Conservation (phyloP, 2,329 filamentous ascomycete species). For the Fusarium miscanthi region DNA sequence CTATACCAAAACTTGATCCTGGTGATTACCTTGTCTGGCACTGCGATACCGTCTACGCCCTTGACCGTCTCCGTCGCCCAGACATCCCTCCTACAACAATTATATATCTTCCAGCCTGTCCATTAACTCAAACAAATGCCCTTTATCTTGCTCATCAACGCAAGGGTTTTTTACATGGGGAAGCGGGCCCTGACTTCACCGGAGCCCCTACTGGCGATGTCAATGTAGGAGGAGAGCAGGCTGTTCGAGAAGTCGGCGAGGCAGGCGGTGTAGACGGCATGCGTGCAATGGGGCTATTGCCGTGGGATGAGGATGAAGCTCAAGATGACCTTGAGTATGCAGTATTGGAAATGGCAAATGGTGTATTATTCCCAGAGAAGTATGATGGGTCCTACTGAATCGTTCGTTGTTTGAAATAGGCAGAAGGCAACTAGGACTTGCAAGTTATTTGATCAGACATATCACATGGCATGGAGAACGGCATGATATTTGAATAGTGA, state of each 20-base stretch:
- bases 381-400: conserved; percentile 44
- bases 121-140: conserved; percentile 56
- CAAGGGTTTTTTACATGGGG: conserved; percentile 55
- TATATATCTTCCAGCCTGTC: conserved; percentile 56
- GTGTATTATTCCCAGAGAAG: conserved; percentile 55
- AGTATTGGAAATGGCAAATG: conserved; percentile 53
- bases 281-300: conserved; percentile 55
- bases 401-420: background rate
- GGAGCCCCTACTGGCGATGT: conserved; percentile 50
- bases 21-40: conserved; percentile 84
- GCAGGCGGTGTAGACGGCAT: conserved; percentile 55
- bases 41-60: conserved; percentile 76
- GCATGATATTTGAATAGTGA: background rate
- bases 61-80: conserved; percentile 61
- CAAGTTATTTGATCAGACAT: background rate
- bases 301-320: conserved; percentile 55
- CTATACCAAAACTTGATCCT: conserved; percentile 74
- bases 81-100: conserved; percentile 44
- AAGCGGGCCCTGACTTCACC: conserved; percentile 55
- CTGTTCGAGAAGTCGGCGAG: conserved; percentile 53
- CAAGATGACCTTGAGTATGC: conserved; percentile 48
- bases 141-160: conserved; percentile 56
- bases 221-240: conserved; percentile 51
- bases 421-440: background rate
- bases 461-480: background rate